Base-by-base conservation (phyloP, 1,139 yeast genomes). In the Protomyces lactucae-debilis region DNA sequence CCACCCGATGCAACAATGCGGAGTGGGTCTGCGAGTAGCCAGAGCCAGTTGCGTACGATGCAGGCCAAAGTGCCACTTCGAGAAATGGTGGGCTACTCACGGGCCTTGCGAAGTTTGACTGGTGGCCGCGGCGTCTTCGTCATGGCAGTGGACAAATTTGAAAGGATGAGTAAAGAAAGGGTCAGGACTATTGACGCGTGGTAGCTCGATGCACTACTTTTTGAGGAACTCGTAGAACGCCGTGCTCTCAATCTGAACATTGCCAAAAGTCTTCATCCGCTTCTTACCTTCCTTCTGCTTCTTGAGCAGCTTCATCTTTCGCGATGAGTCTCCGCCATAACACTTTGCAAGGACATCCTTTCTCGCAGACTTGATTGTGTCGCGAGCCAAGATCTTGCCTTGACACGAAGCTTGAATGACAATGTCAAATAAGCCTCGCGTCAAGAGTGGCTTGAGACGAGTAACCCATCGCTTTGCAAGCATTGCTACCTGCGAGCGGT, bases 251-350 rank as follows among this genome's bases (percentile, higher is more conserved):
- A 69, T 66, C 16, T 60, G 56, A 12, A 93, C 88, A 67, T 84
- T 83, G 18, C 98, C 98, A 16, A 85, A 80, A 10, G 88, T 80
- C 77, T 87, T 87, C 87, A 93, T 81, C 67, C 82, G 83, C 76
- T 87, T 89, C 77, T 93, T 93, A 55, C 99, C 99, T 72, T 89
- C 97, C 75, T 92, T 93, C 72, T 93, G 99, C 71, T 89, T 87
- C 67, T 83, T 90, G 66, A 93, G 78, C 70, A 93, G 81, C 76
- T 93, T 93, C 79, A 91, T 91, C 69, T 96, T 81, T 76, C 99
- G 81, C 0, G 96, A 84, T 43, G 92, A 83, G 78, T 93, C 99
- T 18, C 97, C 88, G 0, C 99, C 99, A 75, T 93, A 66, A 98
- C 68, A 93, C 78, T 71, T 84, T 87, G 60, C 95, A 96, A 64